Evolutionary conservation across 768 basidiomycete species (phyloP).

Genomic region (Kwoniella shandongensis): DNA sequence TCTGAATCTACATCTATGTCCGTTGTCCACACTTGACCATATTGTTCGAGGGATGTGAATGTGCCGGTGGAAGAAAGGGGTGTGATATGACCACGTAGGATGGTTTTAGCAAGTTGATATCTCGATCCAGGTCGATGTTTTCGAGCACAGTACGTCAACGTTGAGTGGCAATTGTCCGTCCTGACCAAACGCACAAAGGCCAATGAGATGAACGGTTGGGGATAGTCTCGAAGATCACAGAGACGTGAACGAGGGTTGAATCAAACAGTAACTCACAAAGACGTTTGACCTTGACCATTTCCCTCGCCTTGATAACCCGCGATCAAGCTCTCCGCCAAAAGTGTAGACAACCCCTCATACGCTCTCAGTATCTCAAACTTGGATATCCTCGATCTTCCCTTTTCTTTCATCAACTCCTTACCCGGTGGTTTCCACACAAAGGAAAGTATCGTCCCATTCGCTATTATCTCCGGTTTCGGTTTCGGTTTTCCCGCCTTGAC

Average conservation of each 20-base stretch:
- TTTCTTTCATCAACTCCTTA: slow-evolving; percentile 19
- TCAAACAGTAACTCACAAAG: too few relatives aligned
- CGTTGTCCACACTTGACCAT: too few relatives aligned
- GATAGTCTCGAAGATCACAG: too few relatives aligned
- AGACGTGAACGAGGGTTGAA: too few relatives aligned
- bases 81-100: slow-evolving; percentile 42
- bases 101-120: slow-evolving; percentile 37
- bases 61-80: neutral
- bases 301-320: too few relatives aligned
- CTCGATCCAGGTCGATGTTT: slow-evolving; percentile 23
- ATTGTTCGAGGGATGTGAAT: too few relatives aligned
- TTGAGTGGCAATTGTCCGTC: neutral
- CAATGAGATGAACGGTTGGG: too few relatives aligned
- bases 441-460: slow-evolving; percentile 24
- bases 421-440: slow-evolving; percentile 35
- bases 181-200: too few relatives aligned
- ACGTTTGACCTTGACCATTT: too few relatives aligned
- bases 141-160: slow-evolving; percentile 18
- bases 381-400: slow-evolving; percentile 27
- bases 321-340: neutral
- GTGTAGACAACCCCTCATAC: slow-evolving; percentile 1
- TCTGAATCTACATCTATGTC: too few relatives aligned
- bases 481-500: slow-evolving; percentile 2
- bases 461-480: slow-evolving; percentile 21
- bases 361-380: slow-evolving; percentile 31